Conservation (phyloP, 139 green algal species). For the Coelastrella sp. region DNA sequence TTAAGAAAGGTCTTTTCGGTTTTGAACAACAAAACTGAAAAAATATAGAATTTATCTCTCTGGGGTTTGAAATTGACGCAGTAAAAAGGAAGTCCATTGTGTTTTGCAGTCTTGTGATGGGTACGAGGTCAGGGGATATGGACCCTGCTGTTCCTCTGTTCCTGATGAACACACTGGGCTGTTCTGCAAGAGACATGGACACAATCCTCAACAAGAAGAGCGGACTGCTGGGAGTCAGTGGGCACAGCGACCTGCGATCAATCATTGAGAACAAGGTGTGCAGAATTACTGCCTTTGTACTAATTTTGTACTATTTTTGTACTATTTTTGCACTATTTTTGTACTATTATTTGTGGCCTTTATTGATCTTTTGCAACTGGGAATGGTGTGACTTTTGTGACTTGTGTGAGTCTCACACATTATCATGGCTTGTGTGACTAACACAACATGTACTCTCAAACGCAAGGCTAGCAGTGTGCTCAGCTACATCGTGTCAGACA, state of each 20-base stretch:
- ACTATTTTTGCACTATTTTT: neutral
- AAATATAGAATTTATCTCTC: too few species aligned
- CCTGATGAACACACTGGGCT: conserved; percentile 48
- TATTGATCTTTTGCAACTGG: neutral
- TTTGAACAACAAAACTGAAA: too few species aligned
- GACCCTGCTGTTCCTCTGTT: conserved; percentile 78
- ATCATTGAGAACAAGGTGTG: conserved; percentile 63
- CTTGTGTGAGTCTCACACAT: neutral
- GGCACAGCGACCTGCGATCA: conserved; percentile 70
- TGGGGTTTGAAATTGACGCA: neutral
- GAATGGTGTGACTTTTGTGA: neutral
- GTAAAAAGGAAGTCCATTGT: neutral
- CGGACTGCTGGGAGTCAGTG: conserved; percentile 76
- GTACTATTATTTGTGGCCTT: neutral
- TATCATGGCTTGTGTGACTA: too few species aligned
- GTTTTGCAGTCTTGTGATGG: conserved; percentile 75
- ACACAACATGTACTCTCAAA: too few species aligned
- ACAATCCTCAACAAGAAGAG: conserved; percentile 89
- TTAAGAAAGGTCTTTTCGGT: too few species aligned
- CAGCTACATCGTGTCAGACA: too few species aligned
- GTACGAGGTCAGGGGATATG: conserved; percentile 78
- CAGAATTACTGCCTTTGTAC: neutral
- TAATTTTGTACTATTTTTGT: too few species aligned
- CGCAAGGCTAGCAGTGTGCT: too few species aligned
- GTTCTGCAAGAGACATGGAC: conserved; percentile 29